Conservation (phyloP, 2,329 filamentous ascomycete genomes). For the Scedosporium minutisporum region DNA sequence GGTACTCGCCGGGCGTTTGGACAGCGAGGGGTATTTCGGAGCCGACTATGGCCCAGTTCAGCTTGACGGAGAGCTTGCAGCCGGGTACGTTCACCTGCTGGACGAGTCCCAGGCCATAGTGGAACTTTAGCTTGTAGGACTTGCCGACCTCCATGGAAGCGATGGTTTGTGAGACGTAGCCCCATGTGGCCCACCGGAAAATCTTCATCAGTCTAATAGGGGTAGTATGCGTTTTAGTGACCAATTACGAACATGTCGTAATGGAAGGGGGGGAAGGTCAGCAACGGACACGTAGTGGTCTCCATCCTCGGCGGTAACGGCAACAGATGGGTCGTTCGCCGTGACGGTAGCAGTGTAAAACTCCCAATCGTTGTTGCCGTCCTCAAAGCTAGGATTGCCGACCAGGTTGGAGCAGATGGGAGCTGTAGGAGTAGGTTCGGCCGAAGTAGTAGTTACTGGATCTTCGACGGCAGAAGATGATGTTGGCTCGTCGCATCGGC, state of each 20-base stretch:
- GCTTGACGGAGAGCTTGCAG: neutral
- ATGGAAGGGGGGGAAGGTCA: neutral
- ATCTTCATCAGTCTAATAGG: neutral
- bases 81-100: neutral
- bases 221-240: too few relatives aligned
- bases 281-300: neutral
- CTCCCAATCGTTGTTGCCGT: neutral
- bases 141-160: neutral
- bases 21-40: neutral
- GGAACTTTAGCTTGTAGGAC: neutral
- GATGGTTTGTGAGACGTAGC: neutral
- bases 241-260: too few relatives aligned
- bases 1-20: neutral
- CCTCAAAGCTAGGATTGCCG: neutral
- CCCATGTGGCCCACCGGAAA: neutral
- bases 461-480: too few relatives aligned
- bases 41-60: neutral
- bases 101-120: neutral
- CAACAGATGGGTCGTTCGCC: neutral
- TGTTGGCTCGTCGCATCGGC: too few relatives aligned
- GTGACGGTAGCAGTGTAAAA: neutral
- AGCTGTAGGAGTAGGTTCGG: neutral
- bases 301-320: neutral
- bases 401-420: neutral
- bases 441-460: too few relatives aligned